Evolutionary conservation across 179 eudicot genomes (phyloP).

Genomic region (Silene vulgaris): DNA sequence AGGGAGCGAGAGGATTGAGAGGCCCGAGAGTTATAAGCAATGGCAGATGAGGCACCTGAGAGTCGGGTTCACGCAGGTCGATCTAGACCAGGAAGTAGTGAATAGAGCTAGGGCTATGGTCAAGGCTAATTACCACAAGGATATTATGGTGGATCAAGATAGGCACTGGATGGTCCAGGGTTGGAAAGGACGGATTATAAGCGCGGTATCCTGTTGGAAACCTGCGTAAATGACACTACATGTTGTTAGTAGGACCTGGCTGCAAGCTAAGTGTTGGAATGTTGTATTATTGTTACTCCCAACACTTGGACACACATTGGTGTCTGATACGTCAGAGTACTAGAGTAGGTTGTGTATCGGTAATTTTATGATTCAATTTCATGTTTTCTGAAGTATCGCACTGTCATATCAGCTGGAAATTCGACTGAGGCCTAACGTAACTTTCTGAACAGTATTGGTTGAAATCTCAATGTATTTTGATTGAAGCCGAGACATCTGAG

Average conservation of each 20-base stretch:
- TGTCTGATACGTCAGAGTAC: neutral
- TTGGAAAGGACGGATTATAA: conserved; percentile 51
- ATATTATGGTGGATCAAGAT: conserved; percentile 44
- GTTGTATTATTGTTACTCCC: neutral
- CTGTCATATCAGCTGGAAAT: neutral
- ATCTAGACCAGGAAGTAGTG: conserved; percentile 29
- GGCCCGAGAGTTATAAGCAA: conserved; percentile 58
- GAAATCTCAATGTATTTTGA: neutral
- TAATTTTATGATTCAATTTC: neutral
- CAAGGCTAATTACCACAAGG: conserved; percentile 39
- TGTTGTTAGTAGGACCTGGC: neutral
- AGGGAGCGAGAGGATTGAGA: conserved; percentile 45
- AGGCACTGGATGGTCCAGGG: conserved; percentile 48
- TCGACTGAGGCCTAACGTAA: too few relatives aligned
- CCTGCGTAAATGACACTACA: conserved; percentile 20
- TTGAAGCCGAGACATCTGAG: neutral
- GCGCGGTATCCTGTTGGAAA: conserved; percentile 47
- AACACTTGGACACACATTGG: neutral
- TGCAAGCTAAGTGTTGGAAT: neutral
- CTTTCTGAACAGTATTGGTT: neutral
- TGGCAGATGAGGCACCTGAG: conserved; percentile 43
- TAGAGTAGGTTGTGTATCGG: neutral
- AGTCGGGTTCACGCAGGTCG: conserved; percentile 37
- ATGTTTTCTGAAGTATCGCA: neutral
- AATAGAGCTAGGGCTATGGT: conserved; percentile 34